Percentiles rank a stretch among this genome's conserved stretches.
phyloP scores from a whole-genome alignment of 1,139 yeast genomes.

The Diutina ranongensis region DNA sequence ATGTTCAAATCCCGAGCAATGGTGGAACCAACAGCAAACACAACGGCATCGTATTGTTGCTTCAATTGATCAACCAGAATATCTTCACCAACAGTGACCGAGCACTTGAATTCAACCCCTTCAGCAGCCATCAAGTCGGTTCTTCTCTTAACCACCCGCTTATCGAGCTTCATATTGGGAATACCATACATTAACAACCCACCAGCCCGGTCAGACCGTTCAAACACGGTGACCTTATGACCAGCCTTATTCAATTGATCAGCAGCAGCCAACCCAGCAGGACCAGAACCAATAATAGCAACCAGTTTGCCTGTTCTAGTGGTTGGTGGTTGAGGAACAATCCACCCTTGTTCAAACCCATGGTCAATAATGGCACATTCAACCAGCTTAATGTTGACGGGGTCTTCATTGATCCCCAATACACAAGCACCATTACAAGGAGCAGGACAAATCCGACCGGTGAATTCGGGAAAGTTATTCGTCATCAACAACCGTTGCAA shows the following conservation, averaged over 20 bases:
- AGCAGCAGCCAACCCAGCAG: constrained; percentile 93
- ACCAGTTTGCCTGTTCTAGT: constrained; percentile 74
- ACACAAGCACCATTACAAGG: constrained; percentile 99
- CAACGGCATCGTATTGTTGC: constrained; percentile 62
- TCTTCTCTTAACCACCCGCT: constrained; percentile 86
- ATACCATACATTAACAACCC: constrained; percentile 98
- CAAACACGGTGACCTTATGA: constrained; percentile 81
- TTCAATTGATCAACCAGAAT: constrained; percentile 59
- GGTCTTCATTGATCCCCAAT: constrained; percentile 84
- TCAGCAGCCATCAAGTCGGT: constrained; percentile 84
- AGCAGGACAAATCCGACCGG: constrained; percentile 98
- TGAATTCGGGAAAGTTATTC: constrained; percentile 96
- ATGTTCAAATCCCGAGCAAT: constrained; percentile 91
- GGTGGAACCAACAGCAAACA: constrained; percentile 92
- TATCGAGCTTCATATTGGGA: constrained; percentile 97
- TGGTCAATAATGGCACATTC: constrained; percentile 95
- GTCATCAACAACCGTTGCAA: constrained; percentile 88
- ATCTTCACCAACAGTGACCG: constrained; percentile 78
- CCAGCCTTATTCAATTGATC: constrained; percentile 97
- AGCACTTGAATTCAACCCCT: constrained; percentile 71
- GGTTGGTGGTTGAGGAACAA: constrained; percentile 70
- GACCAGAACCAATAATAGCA: constrained; percentile 93
- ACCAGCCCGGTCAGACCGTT: constrained; percentile 92
- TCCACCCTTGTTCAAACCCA: constrained; percentile 96
- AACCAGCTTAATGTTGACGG: constrained; percentile 93